A percentile compares a stretch with the other conserved stretches of the same genome.
phyloP scores from a whole-genome alignment of 306 rosid species.

The Lithocarpus polystachyus region DNA sequence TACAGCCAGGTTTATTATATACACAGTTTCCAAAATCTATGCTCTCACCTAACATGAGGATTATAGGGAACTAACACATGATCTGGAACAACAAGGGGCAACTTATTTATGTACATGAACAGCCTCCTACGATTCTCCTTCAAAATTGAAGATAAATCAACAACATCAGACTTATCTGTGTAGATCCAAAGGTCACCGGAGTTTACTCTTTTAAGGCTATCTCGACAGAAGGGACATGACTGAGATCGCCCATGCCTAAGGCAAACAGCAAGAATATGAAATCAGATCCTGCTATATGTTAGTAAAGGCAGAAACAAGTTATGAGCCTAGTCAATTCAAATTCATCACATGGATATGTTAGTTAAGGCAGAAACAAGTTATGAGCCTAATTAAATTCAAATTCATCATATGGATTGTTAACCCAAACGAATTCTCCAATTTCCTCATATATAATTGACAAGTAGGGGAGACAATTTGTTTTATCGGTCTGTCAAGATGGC shows the following conservation, averaged over 20 bases:
- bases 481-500: no score
- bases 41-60: conserved; percentile 51
- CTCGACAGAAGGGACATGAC: conserved; percentile 94
- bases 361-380: not conserved
- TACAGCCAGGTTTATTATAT: conserved; percentile 24
- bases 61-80: conserved; percentile 51
- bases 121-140: conserved; percentile 68
- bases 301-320: not conserved
- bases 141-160: conserved; percentile 57
- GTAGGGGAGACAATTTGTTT: no score
- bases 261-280: conserved; percentile 3
- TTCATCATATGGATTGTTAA: not conserved
- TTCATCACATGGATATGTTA: not conserved
- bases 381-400: not conserved
- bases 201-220: conserved; percentile 66
- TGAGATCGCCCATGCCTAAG: conserved; percentile 71
- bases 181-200: conserved; percentile 85
- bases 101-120: conserved; percentile 62
- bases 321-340: not conserved
- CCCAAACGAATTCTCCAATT: not conserved
- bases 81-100: conserved; percentile 68
- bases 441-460: not conserved
- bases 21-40: conserved; percentile 18
- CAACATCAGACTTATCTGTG: conserved; percentile 53
- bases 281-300: conserved; percentile 4